These are phyloP conservation scores for Monosporascus ibericus DNA, from an alignment of 2,329 filamentous ascomycete species.

Conservation along the genomic window DNA sequence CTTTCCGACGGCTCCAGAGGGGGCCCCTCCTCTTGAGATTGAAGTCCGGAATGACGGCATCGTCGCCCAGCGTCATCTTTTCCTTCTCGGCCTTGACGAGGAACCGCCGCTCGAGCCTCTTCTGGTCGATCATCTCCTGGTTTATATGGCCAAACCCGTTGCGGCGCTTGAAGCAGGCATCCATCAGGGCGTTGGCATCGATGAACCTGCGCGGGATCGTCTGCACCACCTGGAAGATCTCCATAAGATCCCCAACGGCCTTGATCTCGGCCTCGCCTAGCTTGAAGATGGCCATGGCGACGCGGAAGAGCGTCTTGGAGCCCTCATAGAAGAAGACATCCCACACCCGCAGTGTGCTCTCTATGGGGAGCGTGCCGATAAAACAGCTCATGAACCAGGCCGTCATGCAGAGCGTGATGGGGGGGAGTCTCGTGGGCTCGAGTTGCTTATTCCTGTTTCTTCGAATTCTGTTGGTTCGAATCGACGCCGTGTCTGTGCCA, in stretches of 20 bases:
- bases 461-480: constrained; percentile 33
- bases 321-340: constrained; percentile 95
- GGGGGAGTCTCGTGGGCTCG: constrained; percentile 60
- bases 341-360: constrained; percentile 89
- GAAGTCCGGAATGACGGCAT: constrained; percentile 26
- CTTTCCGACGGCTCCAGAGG: constrained; percentile 38
- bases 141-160: constrained; percentile 78
- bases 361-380: constrained; percentile 86
- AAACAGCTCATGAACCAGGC: constrained; percentile 99
- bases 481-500: constrained; percentile 24
- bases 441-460: constrained; percentile 32
- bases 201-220: constrained; percentile 73
- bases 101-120: constrained; percentile 61
- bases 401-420: constrained; percentile 87
- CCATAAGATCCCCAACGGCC: constrained; percentile 78
- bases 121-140: constrained; percentile 73
- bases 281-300: constrained; percentile 88
- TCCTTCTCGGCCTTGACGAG: constrained; percentile 41
- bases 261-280: constrained; percentile 75
- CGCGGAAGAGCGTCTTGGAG: constrained; percentile 86
- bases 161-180: constrained; percentile 73
- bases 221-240: constrained; percentile 93
- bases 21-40: constrained; percentile 36
- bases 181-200: constrained; percentile 76
- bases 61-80: constrained; percentile 20